Conservation (phyloP, 1,284 basidiomycete species). For the Ceratobasidium sp. region DNA sequence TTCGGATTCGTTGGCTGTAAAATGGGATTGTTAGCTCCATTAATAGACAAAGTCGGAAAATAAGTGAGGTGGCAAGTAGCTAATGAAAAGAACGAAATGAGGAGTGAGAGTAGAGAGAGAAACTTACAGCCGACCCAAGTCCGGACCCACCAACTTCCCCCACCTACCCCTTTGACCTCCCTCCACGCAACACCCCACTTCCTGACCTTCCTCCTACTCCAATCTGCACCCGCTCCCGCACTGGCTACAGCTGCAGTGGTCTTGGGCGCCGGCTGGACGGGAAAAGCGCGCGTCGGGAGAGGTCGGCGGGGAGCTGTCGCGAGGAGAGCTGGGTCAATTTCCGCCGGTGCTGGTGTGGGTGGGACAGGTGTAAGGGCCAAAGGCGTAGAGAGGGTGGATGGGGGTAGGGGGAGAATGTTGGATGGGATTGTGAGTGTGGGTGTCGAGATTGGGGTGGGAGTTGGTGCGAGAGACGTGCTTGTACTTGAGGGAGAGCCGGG, state of each 20-base stretch:
- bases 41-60: too few relatives aligned
- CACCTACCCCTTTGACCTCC: slow-evolving; percentile 25
- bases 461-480: slow-evolving; percentile 26
- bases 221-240: neutral
- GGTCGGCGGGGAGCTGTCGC: slow-evolving; percentile 33
- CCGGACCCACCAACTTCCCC: slow-evolving; percentile 34
- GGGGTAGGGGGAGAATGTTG: neutral
- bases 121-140: slow-evolving; percentile 34
- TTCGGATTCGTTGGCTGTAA: slow-evolving; percentile 18
- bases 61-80: too few relatives aligned
- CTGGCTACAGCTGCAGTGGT: neutral
- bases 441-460: slow-evolving; percentile 25
- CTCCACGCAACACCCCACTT: slow-evolving; percentile 21
- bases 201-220: slow-evolving; percentile 1
- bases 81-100: too few relatives aligned
- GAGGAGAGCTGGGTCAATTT: slow-evolving; percentile 27
- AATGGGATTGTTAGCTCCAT: neutral
- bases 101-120: neutral
- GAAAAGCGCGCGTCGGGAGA: slow-evolving; percentile 34
- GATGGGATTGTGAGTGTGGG: slow-evolving; percentile 9
- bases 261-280: slow-evolving; percentile 35
- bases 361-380: neutral
- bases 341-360: slow-evolving; percentile 6
- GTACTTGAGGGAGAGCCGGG: slow-evolving; percentile 31
- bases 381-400: neutral